phyloP scores from a whole-genome alignment of 129 eudicot species.

The Glebionis coronaria region DNA sequence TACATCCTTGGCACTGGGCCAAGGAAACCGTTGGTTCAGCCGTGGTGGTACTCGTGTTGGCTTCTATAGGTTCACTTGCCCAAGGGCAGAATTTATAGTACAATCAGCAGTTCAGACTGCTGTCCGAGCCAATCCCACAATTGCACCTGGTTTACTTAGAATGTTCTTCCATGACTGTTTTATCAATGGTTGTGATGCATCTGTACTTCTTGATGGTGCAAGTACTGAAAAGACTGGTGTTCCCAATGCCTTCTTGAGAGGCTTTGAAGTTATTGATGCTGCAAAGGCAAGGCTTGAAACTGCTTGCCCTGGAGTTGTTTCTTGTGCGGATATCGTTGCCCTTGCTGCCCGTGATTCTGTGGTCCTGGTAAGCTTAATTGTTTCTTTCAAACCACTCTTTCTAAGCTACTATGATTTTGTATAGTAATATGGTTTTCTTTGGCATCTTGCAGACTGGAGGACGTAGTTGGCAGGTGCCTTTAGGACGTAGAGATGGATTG shows the following conservation, averaged over 20 bases:
- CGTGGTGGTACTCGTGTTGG: constrained; percentile 45
- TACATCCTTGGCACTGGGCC: constrained; percentile 33
- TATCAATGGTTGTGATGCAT: constrained; percentile 73
- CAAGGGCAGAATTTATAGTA: constrained; percentile 56
- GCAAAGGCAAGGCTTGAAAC: constrained; percentile 29
- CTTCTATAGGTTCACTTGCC: constrained; percentile 44
- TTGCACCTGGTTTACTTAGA: constrained; percentile 63
- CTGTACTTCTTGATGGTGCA: constrained; percentile 49
- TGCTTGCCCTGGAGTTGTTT: constrained; percentile 19
- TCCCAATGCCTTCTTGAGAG: constrained; percentile 48
- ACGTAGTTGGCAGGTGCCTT: constrained; percentile 47
- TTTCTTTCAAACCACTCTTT: no score
- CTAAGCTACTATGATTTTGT: neutral
- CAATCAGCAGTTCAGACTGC: constrained; percentile 44
- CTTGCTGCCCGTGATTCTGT: constrained; percentile 30
- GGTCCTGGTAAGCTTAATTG: constrained; percentile 4
- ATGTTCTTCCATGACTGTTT: constrained; percentile 70
- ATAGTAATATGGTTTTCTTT: neutral
- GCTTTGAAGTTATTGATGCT: constrained; percentile 60
- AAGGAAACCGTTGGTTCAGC: constrained; percentile 3
- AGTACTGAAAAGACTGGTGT: constrained; percentile 50
- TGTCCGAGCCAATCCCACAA: constrained; percentile 34
- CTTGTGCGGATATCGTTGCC: constrained; percentile 29
- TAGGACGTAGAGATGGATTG: constrained; percentile 76
- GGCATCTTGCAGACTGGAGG: constrained; percentile 44